A percentile compares a stretch with the other conserved stretches of the same genome.
phyloP scores from a whole-genome alignment of 768 basidiomycete genomes.

The Phaffia tasmanica region DNA sequence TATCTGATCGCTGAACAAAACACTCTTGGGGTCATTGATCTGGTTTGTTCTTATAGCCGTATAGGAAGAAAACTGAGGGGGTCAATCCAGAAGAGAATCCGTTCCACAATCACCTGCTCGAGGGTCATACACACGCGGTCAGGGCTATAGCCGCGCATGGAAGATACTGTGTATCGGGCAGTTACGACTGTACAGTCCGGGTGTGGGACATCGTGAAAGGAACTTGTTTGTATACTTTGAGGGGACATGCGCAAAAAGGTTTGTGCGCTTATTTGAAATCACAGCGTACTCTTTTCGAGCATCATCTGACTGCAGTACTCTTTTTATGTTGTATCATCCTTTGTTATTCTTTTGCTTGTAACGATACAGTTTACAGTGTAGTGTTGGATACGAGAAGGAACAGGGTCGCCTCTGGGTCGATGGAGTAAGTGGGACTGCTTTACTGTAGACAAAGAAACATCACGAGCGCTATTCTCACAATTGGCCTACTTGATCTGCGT shows the following conservation, averaged over 20 bases:
- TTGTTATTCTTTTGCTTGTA: not conserved
- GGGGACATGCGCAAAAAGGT: slow-evolving; percentile 90
- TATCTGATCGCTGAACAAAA: not conserved
- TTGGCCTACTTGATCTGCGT: not conserved
- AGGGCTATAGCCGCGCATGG: slow-evolving; percentile 85
- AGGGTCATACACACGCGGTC: slow-evolving; percentile 85
- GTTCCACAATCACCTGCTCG: slow-evolving; percentile 70
- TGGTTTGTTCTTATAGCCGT: not conserved
- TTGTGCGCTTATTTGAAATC: slow-evolving; percentile 21
- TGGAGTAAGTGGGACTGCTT: slow-evolving; percentile 48
- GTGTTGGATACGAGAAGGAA: slow-evolving; percentile 75
- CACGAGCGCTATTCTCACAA: not conserved
- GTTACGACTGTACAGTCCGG: slow-evolving; percentile 88
- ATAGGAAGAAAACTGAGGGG: slow-evolving; percentile 10
- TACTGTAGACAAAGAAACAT: not conserved
- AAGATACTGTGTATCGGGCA: slow-evolving; percentile 80
- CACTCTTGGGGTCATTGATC: not conserved
- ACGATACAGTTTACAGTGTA: slow-evolving; percentile 72
- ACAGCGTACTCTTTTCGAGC: not conserved
- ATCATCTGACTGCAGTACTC: not conserved
- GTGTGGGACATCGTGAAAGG: slow-evolving; percentile 90
- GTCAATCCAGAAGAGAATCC: slow-evolving; percentile 53
- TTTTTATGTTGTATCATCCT: not conserved
- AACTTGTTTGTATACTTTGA: slow-evolving; percentile 62
- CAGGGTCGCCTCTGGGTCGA: slow-evolving; percentile 90